phyloP scores from a whole-genome alignment of 805 yeast genomes.

The Lipomyces kockii region DNA sequence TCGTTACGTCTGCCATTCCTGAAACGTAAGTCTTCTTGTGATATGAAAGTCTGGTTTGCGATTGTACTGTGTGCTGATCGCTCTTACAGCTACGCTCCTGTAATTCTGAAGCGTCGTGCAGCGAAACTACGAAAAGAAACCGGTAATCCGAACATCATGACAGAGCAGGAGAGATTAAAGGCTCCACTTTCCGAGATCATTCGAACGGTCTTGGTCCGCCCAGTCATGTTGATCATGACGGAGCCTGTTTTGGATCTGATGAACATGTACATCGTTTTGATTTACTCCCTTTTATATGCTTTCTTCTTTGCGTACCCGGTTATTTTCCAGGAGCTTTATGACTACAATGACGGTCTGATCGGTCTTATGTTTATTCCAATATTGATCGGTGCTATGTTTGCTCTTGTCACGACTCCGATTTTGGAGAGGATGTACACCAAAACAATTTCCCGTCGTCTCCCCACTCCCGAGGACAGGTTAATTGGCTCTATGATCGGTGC shows the following conservation, averaged over 20 bases:
- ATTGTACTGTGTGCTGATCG: background rate
- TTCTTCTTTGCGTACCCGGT: constrained; percentile 96
- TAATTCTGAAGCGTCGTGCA: constrained; percentile 75
- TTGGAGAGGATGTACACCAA: constrained; percentile 66
- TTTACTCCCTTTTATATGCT: constrained; percentile 88
- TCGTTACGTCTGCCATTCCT: constrained; percentile 68
- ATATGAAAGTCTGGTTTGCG: no score
- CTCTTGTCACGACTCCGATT: constrained; percentile 73
- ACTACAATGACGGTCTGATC: constrained; percentile 72
- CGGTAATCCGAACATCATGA: constrained; percentile 84
- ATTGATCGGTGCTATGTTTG: constrained; percentile 79
- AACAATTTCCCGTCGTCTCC: constrained; percentile 44
- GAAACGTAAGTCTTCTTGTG: constrained; percentile 59
- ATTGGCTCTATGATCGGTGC: constrained; percentile 56
- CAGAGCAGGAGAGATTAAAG: constrained; percentile 87
- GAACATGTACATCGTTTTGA: constrained; percentile 84
- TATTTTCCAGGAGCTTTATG: constrained; percentile 76
- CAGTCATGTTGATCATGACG: constrained; percentile 68
- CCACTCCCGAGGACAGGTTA: constrained; percentile 63
- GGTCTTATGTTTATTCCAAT: constrained; percentile 92
- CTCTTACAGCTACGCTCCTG: constrained; percentile 68
- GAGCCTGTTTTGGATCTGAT: constrained; percentile 86
- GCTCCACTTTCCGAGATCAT: constrained; percentile 67
- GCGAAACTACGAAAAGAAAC: constrained; percentile 72
- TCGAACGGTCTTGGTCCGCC: constrained; percentile 71